Evolutionary conservation across 768 basidiomycete species (phyloP), one percentile per base, ranked within the genome.

Genomic region (Boletus vinaceobasis): DNA sequence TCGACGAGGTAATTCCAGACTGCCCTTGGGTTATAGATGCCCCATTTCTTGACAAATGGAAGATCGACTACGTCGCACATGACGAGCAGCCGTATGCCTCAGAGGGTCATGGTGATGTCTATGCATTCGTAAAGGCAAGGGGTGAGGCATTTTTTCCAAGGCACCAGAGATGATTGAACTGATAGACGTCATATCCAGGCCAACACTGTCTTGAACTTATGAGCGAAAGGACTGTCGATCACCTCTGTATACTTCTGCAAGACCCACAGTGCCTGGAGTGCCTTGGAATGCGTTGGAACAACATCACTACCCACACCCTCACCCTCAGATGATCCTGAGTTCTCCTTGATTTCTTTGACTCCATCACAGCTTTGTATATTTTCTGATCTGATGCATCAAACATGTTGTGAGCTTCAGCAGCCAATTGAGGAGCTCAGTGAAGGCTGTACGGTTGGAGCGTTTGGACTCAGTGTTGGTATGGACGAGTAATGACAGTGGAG

Each of bases 61-160:
- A 87, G 71, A 96, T 99, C 58, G 97, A 99, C 70, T 99, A 98
- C 64, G 88, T 98, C 43, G 95, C 95, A 3, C 97, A 99, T 63
- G 97, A 99, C 65, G 95, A 98, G 65, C 84, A 81, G 49, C 91
- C 93, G 1, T 98, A 98, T 63, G 80, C 80, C 3, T 77, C 84
- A 29, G 83, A 78, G n/a, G 91, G 88, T 2, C 79, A 84, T 46
- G 85, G 88, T 31, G 97, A 99, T 69, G 90, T 95, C 0, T 99
- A 98, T 67, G 75, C 75, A 4, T 87, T 83, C 61, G 84, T 81
- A 46, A 98, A 99, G 74, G 76, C 76, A 48, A 82, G 83, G 68
- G 96, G 95, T 90, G 53, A 40, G 83, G 58, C 32, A 4, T 36
- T n/a, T 5, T 33, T 36, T 43, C 27, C n/a, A 32, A 6, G 29